These are phyloP conservation scores for Nissolia schottii DNA, from an alignment of 306 rosid genomes.

Conservation along the genomic window DNA sequence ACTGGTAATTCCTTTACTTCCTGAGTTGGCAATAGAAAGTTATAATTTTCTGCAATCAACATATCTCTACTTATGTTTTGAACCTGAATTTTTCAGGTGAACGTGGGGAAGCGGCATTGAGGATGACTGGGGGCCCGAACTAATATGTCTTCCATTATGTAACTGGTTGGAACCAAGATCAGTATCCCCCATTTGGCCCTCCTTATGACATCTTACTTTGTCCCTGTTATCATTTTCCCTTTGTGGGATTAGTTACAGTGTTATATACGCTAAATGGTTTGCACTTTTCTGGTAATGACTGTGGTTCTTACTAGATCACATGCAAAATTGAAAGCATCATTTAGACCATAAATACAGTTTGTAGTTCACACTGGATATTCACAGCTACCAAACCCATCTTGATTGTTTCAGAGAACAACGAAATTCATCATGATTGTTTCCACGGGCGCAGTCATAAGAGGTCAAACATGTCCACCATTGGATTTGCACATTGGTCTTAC, in stretches of 20 bases:
- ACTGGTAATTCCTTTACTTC: constrained; percentile 55
- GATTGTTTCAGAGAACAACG: too few relatives aligned
- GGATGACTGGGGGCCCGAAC: constrained; percentile 65
- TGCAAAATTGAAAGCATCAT: too few relatives aligned
- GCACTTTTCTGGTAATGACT: background rate
- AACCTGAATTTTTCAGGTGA: constrained; percentile 50
- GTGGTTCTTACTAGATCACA: too few relatives aligned
- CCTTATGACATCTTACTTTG: background rate
- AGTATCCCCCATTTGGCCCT: background rate
- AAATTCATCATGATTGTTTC: too few relatives aligned
- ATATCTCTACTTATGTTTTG: background rate
- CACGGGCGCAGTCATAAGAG: too few relatives aligned
- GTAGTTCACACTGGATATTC: too few relatives aligned
- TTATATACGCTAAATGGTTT: background rate
- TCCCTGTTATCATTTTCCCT: background rate
- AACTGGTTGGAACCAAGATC: background rate
- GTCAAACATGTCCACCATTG: too few relatives aligned
- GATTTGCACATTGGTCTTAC: too few relatives aligned
- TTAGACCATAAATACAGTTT: too few relatives aligned
- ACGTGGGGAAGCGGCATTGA: constrained; percentile 79
- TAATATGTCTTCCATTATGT: constrained; percentile 34
- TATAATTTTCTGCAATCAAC: background rate
- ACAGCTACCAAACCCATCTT: too few relatives aligned
- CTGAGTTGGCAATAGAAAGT: background rate
- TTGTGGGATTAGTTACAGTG: background rate